phyloP scores from a whole-genome alignment of 495 filamentous ascomycete genomes.

The Aspergillus avenaceus region DNA sequence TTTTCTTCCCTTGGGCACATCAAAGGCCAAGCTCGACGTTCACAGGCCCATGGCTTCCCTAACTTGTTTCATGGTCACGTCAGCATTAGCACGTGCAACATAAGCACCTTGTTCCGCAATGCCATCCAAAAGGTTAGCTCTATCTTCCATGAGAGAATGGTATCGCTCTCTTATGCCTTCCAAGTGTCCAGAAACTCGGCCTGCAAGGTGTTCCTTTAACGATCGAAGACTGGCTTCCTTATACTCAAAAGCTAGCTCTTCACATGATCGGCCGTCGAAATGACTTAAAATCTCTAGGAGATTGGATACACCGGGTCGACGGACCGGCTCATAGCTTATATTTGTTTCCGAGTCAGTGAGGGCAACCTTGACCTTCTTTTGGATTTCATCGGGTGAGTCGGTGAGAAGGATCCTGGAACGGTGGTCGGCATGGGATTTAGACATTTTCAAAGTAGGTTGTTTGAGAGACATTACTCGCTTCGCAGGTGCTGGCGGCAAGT shows the following conservation, averaged over 20 bases:
- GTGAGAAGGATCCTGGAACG: constrained; percentile 77
- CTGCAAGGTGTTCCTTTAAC: constrained; percentile 63
- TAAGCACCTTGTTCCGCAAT: constrained; percentile 56
- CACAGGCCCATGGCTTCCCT: constrained; percentile 53
- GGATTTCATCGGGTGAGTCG: constrained; percentile 58
- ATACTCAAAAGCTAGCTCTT: constrained; percentile 53
- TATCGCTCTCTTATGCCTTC: constrained; percentile 59
- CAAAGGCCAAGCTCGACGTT: too few species aligned
- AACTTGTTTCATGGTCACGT: constrained; percentile 62
- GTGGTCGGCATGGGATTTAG: constrained; percentile 72
- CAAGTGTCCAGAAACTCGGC: constrained; percentile 52
- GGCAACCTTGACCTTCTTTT: constrained; percentile 62
- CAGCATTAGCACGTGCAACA: constrained; percentile 60
- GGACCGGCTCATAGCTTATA: constrained; percentile 66
- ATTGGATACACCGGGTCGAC: constrained; percentile 81
- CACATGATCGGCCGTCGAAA: constrained; percentile 49
- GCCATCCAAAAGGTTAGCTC: constrained; percentile 51
- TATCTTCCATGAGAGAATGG: constrained; percentile 42
- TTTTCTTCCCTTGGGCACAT: too few species aligned
- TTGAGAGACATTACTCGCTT: constrained; percentile 87
- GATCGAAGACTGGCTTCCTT: constrained; percentile 47
- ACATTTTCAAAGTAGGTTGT: constrained; percentile 80
- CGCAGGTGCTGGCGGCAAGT: constrained; percentile 54
- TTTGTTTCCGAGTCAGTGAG: constrained; percentile 66
- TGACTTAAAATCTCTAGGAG: constrained; percentile 71